A percentile compares a stretch with the other conserved stretches of the same genome.
phyloP scores from a whole-genome alignment of 179 eudicot genomes.

The Kewa caespitosa region DNA sequence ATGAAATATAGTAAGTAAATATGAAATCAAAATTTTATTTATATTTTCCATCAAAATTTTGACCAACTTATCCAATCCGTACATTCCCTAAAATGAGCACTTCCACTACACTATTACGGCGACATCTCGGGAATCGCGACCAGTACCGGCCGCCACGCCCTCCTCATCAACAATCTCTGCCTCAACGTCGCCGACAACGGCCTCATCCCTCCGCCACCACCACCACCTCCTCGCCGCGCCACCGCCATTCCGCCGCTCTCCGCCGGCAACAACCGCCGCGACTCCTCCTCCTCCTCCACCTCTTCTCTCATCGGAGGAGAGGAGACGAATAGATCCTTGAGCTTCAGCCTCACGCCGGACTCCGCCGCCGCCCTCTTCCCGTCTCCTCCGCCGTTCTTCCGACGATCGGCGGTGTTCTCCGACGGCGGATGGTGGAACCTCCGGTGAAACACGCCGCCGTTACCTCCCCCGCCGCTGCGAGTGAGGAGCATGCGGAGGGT shows the following conservation, averaged over 20 bases:
- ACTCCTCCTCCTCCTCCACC: constrained; percentile 3
- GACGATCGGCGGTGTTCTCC: constrained; percentile 25
- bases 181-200: constrained; percentile 73
- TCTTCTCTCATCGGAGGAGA: constrained; percentile 45
- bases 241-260: constrained; percentile 23
- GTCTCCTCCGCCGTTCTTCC: background rate
- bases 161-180: constrained; percentile 74
- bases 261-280: constrained; percentile 4
- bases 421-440: constrained; percentile 25
- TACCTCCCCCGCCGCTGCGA: constrained; percentile 18
- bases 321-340: constrained; percentile 78
- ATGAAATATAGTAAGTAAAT: no score
- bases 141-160: constrained; percentile 79
- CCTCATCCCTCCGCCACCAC: constrained; percentile 30
- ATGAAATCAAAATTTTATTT: background rate
- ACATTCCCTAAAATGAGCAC: no score
- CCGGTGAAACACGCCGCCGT: constrained; percentile 25
- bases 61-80: constrained; percentile 4
- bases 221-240: constrained; percentile 23
- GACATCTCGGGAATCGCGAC: constrained; percentile 70
- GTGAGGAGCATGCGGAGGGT: constrained; percentile 85
- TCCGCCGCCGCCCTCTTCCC: constrained; percentile 20
- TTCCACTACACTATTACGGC: constrained; percentile 7
- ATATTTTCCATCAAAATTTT: background rate
- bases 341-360: constrained; percentile 47